Evolutionary conservation across 2,329 filamentous ascomycete species (phyloP).

Genomic region (Myriosclerotinia duriaeana): DNA sequence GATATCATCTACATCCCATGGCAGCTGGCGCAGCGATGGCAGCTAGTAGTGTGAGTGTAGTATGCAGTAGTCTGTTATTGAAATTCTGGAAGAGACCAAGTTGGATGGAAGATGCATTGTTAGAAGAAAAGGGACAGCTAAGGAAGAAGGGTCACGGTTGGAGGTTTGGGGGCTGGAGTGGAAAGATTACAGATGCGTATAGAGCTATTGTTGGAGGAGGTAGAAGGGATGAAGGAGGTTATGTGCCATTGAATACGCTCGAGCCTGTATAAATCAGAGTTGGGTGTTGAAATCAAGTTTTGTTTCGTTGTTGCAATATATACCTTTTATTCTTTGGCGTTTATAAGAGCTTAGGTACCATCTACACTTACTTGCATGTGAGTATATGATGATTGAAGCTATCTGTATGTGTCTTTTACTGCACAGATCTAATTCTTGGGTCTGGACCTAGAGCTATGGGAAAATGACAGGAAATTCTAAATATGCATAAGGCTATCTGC

Average conservation of each 20-base stretch:
- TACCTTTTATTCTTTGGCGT: background rate
- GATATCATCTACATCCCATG: slow-evolving; percentile 86
- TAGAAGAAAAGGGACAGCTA: slow-evolving; percentile 56
- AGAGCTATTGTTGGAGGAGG: slow-evolving; percentile 42
- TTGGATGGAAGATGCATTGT: slow-evolving; percentile 79
- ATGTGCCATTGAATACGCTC: slow-evolving; percentile 54
- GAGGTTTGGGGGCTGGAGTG: slow-evolving; percentile 45
- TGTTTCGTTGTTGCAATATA: slow-evolving; percentile 1
- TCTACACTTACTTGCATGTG: no score
- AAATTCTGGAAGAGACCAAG: slow-evolving; percentile 81
- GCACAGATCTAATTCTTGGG: background rate
- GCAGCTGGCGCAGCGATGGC: slow-evolving; percentile 95
- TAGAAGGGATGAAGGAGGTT: slow-evolving; percentile 53
- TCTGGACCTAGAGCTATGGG: background rate
- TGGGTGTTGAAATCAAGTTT: slow-evolving; percentile 9
- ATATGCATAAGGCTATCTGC: background rate
- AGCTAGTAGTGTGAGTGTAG: slow-evolving; percentile 83
- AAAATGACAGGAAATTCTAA: background rate
- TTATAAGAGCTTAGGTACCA: slow-evolving; percentile 1
- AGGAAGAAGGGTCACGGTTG: slow-evolving; percentile 38
- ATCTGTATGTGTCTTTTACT: background rate
- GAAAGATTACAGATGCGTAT: slow-evolving; percentile 46
- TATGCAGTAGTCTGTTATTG: slow-evolving; percentile 76
- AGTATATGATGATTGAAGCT: background rate
- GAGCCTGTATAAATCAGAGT: slow-evolving; percentile 27